Conservation (phyloP, 2,329 filamentous ascomycete genomes). For the Fusarium torulosum region DNA sequence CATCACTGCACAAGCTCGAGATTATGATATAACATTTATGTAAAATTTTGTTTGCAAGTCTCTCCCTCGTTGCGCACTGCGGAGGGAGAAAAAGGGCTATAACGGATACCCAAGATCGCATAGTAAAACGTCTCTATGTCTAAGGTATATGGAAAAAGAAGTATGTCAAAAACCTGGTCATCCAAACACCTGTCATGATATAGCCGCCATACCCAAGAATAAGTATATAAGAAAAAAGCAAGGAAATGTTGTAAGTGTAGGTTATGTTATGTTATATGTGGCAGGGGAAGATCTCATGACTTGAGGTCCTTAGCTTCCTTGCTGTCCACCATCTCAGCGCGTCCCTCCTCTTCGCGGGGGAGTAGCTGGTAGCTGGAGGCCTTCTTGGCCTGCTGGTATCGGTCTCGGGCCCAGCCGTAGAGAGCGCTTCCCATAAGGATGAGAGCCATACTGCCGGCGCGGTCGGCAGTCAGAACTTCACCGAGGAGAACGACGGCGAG, state of each 20-base stretch:
- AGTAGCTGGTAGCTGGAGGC: constrained; percentile 44
- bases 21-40: neutral
- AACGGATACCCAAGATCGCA: constrained; percentile 31
- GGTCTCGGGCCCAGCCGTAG: constrained; percentile 47
- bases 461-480: constrained; percentile 44
- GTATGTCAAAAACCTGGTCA: constrained; percentile 24
- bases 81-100: constrained; percentile 22
- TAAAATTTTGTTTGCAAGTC: constrained; percentile 14
- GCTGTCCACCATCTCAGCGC: constrained; percentile 29
- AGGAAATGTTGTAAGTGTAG: constrained; percentile 20
- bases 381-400: constrained; percentile 46
- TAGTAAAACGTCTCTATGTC: constrained; percentile 39
- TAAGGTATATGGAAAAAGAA: constrained; percentile 36
- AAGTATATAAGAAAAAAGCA: constrained; percentile 16
- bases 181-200: constrained; percentile 37
- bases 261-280: constrained; percentile 8
- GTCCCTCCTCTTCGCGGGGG: constrained; percentile 38
- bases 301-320: constrained; percentile 37
- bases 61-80: constrained; percentile 35
- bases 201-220: constrained; percentile 32
- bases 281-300: constrained; percentile 11
- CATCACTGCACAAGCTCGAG: neutral
- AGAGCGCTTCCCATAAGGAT: constrained; percentile 45
- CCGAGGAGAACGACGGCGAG: constrained; percentile 46
- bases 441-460: constrained; percentile 46